Base-by-base conservation (phyloP, 176 grass and related monocot genomes). In the Cenchrus americanus region DNA sequence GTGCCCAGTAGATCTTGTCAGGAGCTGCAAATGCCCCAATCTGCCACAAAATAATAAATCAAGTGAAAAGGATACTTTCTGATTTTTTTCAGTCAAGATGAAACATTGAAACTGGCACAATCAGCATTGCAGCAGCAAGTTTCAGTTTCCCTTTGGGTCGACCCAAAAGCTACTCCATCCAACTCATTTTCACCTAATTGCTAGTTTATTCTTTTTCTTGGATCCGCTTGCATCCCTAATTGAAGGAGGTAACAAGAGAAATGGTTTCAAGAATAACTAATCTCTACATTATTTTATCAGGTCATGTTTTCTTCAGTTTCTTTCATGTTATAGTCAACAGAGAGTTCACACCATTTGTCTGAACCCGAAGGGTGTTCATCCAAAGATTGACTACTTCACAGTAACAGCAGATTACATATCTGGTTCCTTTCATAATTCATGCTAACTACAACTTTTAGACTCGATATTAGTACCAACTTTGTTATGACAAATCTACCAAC, bases 1-100 rank as follows among this genome's bases (percentile, higher is more conserved):
- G 96, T 46, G 96, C 96, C 96, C 96, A 94, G 62, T 98, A 87
- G 79, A 99, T 99, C 84, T 89, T 96, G 80, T 99, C 93, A 15
- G 91, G 96, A 43, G 96, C 96, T 47, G 93, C 93, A 89, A 99
- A 96, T 18, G 91, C 93, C 21, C 96, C 96, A 84, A 99, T 96
- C 96, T 99, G 84, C 58, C 6, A 61, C n/a, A 78, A 86, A 57
- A 24, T 19, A 18, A n/a, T 5, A 76, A 26, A 69, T 61, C 60
- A 81, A 61, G 54, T 77, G 11, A 59, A 62, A 63, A 76, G 69
- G 22, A 82, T n/a, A 1, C 22, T 76, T 76, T 43, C 51, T 19
- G 8, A 69, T 50, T 4, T 53, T 54, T 17, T 53, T 63, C 34
- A 37, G 34, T 37, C 34, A 37, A 37, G 34, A 37, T 37, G 34